Evolutionary conservation across 2,329 filamentous ascomycete genomes (phyloP).

Genomic region (Neonectria hederae): DNA sequence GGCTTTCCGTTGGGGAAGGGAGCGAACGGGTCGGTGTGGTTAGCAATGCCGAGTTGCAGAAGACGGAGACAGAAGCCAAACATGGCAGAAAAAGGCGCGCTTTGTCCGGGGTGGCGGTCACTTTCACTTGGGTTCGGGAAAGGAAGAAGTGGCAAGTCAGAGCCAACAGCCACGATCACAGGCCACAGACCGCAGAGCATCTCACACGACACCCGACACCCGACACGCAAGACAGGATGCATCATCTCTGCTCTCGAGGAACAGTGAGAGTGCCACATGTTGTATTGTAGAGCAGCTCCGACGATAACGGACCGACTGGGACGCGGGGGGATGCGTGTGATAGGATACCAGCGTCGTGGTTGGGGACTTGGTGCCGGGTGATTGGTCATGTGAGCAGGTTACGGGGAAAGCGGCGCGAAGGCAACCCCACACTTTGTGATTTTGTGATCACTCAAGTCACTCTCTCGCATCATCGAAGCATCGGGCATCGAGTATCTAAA

Average conservation of each 20-base stretch:
- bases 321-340: constrained; percentile 36
- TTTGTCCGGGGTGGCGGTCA: constrained; percentile 3
- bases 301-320: constrained; percentile 44
- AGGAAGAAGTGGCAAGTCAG: neutral
- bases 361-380: constrained; percentile 33
- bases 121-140: neutral
- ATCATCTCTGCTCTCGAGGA: too few species aligned
- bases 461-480: constrained; percentile 21
- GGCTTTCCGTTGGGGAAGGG: constrained; percentile 6
- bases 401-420: constrained; percentile 37
- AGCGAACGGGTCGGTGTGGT: constrained; percentile 14
- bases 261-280: neutral
- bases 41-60: constrained; percentile 7
- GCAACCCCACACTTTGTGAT: constrained; percentile 44
- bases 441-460: constrained; percentile 5
- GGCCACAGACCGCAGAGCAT: neutral
- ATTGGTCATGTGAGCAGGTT: constrained; percentile 38
- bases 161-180: constrained; percentile 1
- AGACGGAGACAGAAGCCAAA: neutral
- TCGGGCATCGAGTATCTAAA: neutral
- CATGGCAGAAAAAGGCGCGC: constrained; percentile 4
- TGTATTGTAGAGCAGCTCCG: constrained; percentile 4
- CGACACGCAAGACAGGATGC: neutral
- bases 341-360: constrained; percentile 44
- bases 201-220: neutral